These are phyloP conservation scores for Vanderwaltozyma tropicalis DNA, from an alignment of 805 yeast genomes.

Conservation along the genomic window DNA sequence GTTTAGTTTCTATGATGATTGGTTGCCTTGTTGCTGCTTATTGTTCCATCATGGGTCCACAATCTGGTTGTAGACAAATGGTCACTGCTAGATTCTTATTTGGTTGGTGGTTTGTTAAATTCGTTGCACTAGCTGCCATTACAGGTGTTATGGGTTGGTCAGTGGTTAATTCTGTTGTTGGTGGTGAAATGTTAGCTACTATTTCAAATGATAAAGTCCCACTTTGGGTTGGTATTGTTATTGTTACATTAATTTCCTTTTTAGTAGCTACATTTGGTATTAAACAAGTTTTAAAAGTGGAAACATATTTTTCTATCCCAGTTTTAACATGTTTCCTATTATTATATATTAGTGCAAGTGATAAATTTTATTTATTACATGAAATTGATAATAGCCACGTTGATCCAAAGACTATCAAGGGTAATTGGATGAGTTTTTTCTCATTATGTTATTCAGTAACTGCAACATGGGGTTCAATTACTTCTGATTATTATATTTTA, in stretches of 20 bases:
- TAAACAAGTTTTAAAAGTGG: slow-evolving; percentile 56
- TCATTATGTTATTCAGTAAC: slow-evolving; percentile 68
- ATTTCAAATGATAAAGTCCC: slow-evolving; percentile 59
- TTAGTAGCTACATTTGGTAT: slow-evolving; percentile 71
- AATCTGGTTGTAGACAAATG: slow-evolving; percentile 85
- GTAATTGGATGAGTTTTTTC: slow-evolving; percentile 65
- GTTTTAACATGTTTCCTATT: slow-evolving; percentile 57
- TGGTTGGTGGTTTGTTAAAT: slow-evolving; percentile 78
- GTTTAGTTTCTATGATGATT: slow-evolving; percentile 49
- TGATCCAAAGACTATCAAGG: slow-evolving; percentile 36
- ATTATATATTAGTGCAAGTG: slow-evolving; percentile 52
- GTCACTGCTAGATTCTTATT: slow-evolving; percentile 69
- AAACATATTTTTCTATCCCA: slow-evolving; percentile 57
- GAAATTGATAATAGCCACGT: slow-evolving; percentile 27
- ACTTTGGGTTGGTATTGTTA: slow-evolving; percentile 60
- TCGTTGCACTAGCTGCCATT: slow-evolving; percentile 61
- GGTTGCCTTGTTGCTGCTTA: slow-evolving; percentile 77
- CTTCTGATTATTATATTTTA: slow-evolving; percentile 74
- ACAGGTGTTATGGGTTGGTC: slow-evolving; percentile 87
- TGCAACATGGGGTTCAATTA: slow-evolving; percentile 81
- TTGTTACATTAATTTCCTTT: slow-evolving; percentile 55
- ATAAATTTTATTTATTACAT: slow-evolving; percentile 31
- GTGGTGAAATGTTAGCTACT: slow-evolving; percentile 70
- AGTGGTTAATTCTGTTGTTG: slow-evolving; percentile 80
- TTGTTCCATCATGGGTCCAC: slow-evolving; percentile 80